phyloP scores from a whole-genome alignment of 768 basidiomycete genomes.

The Pleurotus pulmonarius region DNA sequence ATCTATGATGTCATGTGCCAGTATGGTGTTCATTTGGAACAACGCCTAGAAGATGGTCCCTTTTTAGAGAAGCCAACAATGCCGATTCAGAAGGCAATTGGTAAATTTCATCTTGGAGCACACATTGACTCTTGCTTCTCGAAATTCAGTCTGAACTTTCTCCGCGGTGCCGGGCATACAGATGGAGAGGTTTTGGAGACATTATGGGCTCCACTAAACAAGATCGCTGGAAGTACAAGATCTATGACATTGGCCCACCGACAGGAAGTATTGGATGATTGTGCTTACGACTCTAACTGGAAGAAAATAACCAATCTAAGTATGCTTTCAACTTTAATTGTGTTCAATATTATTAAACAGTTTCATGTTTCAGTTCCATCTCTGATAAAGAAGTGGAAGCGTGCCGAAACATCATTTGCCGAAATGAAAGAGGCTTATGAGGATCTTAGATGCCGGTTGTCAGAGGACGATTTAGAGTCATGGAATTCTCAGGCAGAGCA shows the following conservation, averaged over 20 bases:
- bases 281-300: slow-evolving; percentile 32
- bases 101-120: slow-evolving; percentile 16
- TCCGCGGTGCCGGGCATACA: slow-evolving; percentile 17
- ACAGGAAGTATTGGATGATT: slow-evolving; percentile 30
- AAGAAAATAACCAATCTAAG: slow-evolving; percentile 21
- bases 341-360: background rate
- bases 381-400: slow-evolving; percentile 13
- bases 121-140: slow-evolving; percentile 14
- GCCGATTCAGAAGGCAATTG: background rate
- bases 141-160: slow-evolving; percentile 23
- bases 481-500: slow-evolving; percentile 1
- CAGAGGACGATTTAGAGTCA: background rate
- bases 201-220: slow-evolving; percentile 25
- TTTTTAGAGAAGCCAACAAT: slow-evolving; percentile 6
- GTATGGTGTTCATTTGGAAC: slow-evolving; percentile 16
- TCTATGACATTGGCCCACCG: slow-evolving; percentile 28
- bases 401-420: background rate
- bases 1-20: slow-evolving; percentile 28
- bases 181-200: slow-evolving; percentile 33
- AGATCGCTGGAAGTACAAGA: slow-evolving; percentile 17
- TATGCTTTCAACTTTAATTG: slow-evolving; percentile 6
- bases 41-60: slow-evolving; percentile 10
- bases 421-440: slow-evolving; percentile 1
- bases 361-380: slow-evolving; percentile 5
- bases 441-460: background rate